phyloP scores from a whole-genome alignment of 441 rosid genomes.

The Gossypium aridum region DNA sequence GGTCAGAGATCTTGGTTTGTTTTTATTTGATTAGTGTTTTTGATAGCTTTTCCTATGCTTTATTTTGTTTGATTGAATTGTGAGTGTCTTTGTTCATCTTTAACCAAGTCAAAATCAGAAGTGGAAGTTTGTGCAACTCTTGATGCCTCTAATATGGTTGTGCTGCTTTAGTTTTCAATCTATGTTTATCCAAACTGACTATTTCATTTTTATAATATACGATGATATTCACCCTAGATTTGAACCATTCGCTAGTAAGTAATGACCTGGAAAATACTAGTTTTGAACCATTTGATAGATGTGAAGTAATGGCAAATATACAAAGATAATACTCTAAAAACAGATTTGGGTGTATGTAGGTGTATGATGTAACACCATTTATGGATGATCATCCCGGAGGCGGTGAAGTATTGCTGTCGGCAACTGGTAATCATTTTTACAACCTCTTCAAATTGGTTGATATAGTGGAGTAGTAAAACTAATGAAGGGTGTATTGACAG shows the following conservation, averaged over 20 bases:
- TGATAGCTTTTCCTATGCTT: background rate
- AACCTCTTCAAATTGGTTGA: background rate
- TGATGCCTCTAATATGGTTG: background rate
- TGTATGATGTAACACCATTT: constrained; percentile 82
- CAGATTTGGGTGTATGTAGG: constrained; percentile 32
- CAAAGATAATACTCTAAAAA: background rate
- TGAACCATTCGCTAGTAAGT: no score
- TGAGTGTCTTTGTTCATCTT: background rate
- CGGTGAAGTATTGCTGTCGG: constrained; percentile 75
- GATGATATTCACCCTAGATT: no score
- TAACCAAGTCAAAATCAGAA: background rate
- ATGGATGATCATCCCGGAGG: constrained; percentile 99
- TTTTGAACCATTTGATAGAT: no score
- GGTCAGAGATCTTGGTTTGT: constrained; percentile 37
- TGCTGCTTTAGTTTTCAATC: background rate
- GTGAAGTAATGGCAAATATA: no score
- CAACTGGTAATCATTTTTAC: constrained; percentile 46
- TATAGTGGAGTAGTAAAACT: background rate
- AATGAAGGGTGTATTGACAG: constrained; percentile 26
- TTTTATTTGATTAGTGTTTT: background rate
- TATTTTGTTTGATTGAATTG: background rate
- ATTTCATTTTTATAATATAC: no score
- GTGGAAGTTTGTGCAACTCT: background rate
- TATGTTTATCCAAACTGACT: no score
- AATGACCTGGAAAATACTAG: no score